Base-by-base conservation (phyloP, 345 rosid species). In the Bruguiera gymnorhiza region DNA sequence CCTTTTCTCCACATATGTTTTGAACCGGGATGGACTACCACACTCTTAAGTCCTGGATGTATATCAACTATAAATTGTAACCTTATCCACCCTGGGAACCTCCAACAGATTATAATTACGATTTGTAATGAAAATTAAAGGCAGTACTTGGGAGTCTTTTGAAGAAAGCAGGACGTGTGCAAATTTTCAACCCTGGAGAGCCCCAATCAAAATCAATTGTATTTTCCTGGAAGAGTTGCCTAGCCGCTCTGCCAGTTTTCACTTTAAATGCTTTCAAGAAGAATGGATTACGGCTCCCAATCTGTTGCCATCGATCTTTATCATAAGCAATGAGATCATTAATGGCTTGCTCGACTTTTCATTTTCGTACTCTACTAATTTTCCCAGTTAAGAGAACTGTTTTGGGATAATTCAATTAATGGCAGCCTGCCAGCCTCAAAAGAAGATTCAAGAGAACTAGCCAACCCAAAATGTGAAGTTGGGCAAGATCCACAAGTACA, bases 231-330 rank as follows among this genome's bases (percentile, higher is more conserved):
- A 4, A 32, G 13, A 15, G 55, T 60, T 24, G 23, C 36, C 6
- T 52, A 60, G 19, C 10, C 18, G 36, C 58, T 3, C 5, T 27
- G 16, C 48, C 6, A 64, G 29, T n/a, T 71, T 56, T 39, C 56
- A 24, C 13, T 71, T 55, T 20, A 55, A 52, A 24, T 18, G 43
- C 19, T 7, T 21, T 4, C 10, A 19, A 18, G 18, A 27, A 37
- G 26, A 58, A 46, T 73, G 8, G 19, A 73, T 65, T 61, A 52
- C 20, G n/a, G 36, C 66, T 31, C 20, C 52, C 32, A 72, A 72
- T 72, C 51, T 57, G 70, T 65, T 72, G 51, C 52, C 53, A 29
- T 73, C 67, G 6, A 52, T 73, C 62, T 51, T 36, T 73, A n/a
- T 66, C 48, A 60, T 9, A 16, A 60, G 8, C 26, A 60, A 66